Evolutionary conservation across 2,329 filamentous ascomycete species (phyloP).

Genomic region (Myriosclerotinia scirpicola): DNA sequence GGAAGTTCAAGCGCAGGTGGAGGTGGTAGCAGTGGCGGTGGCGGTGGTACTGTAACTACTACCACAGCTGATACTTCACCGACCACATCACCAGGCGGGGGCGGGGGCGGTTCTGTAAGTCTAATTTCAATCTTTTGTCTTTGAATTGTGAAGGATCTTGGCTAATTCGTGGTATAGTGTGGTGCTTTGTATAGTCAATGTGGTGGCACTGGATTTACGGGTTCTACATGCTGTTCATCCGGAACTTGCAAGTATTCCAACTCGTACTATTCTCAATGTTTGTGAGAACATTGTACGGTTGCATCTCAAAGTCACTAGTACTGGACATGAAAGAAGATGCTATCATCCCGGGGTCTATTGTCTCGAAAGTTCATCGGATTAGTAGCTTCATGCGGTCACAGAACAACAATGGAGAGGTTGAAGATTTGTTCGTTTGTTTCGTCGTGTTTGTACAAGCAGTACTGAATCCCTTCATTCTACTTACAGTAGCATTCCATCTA

Average conservation of each 20-base stretch:
- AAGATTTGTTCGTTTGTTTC: too few relatives aligned
- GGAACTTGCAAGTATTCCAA: constrained; percentile 18
- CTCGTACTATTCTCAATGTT: constrained; percentile 23
- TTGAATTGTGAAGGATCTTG: not conserved
- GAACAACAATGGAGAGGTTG: too few relatives aligned
- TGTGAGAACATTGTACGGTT: constrained; percentile 7
- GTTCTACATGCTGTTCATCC: constrained; percentile 15
- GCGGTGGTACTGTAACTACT: not conserved
- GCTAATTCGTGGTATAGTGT: constrained; percentile 1
- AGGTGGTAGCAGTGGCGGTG: not conserved
- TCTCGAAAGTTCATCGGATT: too few relatives aligned
- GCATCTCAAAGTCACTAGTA: too few relatives aligned
- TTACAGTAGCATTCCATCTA: too few relatives aligned
- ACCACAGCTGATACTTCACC: not conserved
- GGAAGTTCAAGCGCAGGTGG: not conserved
- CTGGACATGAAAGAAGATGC: too few relatives aligned
- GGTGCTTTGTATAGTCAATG: constrained; percentile 22
- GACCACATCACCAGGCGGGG: not conserved
- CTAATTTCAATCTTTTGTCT: too few relatives aligned
- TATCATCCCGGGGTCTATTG: too few relatives aligned
- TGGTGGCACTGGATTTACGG: constrained; percentile 17
- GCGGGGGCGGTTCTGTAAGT: constrained; percentile 2
- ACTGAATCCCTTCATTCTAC: too few relatives aligned
- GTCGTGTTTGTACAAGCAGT: too few relatives aligned
- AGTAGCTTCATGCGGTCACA: too few relatives aligned